Evolutionary conservation across 352 stramenopile species (phyloP).

Genomic region (Globisporangium rhizosaccharum): DNA sequence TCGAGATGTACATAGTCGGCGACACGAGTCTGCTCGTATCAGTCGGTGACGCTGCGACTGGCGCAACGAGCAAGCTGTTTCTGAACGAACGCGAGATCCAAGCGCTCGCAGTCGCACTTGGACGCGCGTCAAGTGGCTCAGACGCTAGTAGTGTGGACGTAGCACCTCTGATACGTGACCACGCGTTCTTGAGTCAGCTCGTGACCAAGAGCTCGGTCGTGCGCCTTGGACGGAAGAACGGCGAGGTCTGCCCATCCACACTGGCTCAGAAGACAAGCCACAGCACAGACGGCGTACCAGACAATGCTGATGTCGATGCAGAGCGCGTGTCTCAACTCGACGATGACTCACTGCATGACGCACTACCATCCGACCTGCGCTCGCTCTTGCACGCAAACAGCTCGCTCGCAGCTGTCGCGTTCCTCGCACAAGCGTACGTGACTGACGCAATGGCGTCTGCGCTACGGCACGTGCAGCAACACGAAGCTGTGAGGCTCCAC

Average conservation of each 20-base stretch:
- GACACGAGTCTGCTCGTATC: constrained; percentile 19
- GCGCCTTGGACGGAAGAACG: constrained; percentile 19
- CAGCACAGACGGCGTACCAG: neutral
- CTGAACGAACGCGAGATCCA: constrained; percentile 9
- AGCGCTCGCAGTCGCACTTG: constrained; percentile 1
- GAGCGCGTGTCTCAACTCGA: neutral
- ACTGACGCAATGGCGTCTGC: constrained; percentile 32
- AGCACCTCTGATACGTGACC: constrained; percentile 20
- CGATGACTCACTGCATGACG: neutral
- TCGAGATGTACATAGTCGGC: constrained; percentile 21
- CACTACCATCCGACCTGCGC: constrained; percentile 12
- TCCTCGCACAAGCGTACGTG: constrained; percentile 42
- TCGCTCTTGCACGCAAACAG: constrained; percentile 21
- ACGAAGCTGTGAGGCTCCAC: constrained; percentile 38
- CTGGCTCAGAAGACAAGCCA: too few species aligned
- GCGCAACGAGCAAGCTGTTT: constrained; percentile 10
- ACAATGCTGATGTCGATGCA: neutral
- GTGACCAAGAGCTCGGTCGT: constrained; percentile 29
- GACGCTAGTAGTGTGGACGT: neutral
- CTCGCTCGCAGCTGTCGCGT: constrained; percentile 26
- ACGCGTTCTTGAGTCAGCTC: constrained; percentile 25
- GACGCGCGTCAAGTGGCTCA: too few species aligned
- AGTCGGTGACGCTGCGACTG: constrained; percentile 8
- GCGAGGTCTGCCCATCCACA: neutral
- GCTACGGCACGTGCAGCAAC: constrained; percentile 35